phyloP scores from a whole-genome alignment of 495 filamentous ascomycete genomes.

The Evernia prunastri region DNA sequence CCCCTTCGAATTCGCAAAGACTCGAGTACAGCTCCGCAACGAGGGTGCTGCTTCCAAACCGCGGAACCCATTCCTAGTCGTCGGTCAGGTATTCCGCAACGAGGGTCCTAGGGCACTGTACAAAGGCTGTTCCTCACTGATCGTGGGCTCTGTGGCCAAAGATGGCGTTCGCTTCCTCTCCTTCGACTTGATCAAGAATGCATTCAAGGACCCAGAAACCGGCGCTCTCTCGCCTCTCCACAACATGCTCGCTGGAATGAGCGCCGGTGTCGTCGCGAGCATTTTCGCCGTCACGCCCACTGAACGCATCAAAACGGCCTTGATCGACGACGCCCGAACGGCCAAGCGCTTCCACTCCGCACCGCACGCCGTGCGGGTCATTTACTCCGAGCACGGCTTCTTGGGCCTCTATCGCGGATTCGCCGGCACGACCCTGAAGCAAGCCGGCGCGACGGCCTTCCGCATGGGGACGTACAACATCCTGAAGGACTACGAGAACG shows the following conservation, averaged over 20 bases:
- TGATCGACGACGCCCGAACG: slow-evolving; percentile 59
- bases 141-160: slow-evolving; percentile 58
- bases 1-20: slow-evolving; percentile 66
- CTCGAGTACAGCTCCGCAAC: slow-evolving; percentile 51
- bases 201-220: slow-evolving; percentile 50
- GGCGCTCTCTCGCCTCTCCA: slow-evolving; percentile 48
- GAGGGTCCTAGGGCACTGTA: slow-evolving; percentile 55
- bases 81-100: slow-evolving; percentile 41
- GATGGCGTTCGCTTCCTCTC: slow-evolving; percentile 59
- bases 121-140: slow-evolving; percentile 56
- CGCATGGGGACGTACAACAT: slow-evolving; percentile 63
- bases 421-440: slow-evolving; percentile 59
- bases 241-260: slow-evolving; percentile 57
- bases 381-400: slow-evolving; percentile 46
- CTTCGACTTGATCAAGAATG: slow-evolving; percentile 58
- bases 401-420: slow-evolving; percentile 56
- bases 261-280: slow-evolving; percentile 52
- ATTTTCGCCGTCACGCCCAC: slow-evolving; percentile 57
- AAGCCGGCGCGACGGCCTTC: slow-evolving; percentile 56
- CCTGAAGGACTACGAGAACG: slow-evolving; percentile 52
- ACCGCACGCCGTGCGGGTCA: slow-evolving; percentile 43
- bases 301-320: slow-evolving; percentile 61
- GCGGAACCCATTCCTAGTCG: slow-evolving; percentile 50
- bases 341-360: slow-evolving; percentile 45
- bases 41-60: slow-evolving; percentile 35